phyloP scores from a whole-genome alignment of 345 rosid species.

The Syzygium aromaticum region DNA sequence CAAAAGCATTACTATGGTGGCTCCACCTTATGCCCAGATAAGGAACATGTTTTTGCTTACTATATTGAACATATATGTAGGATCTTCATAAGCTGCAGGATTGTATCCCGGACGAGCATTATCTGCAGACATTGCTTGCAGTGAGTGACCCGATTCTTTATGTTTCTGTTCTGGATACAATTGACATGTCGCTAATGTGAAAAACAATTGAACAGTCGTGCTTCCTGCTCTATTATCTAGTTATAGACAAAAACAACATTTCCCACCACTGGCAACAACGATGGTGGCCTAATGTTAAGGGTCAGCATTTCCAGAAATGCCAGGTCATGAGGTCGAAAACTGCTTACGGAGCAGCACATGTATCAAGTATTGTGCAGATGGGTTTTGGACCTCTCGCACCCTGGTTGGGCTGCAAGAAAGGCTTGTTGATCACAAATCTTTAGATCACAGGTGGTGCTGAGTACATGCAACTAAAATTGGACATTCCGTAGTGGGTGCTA shows the following conservation, averaged over 20 bases:
- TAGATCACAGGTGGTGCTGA: not conserved
- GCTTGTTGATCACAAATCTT: not conserved
- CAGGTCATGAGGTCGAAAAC: not conserved
- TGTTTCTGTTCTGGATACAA: not conserved
- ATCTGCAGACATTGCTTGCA: conserved; percentile 14
- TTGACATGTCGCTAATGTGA: not conserved
- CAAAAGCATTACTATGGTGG: not conserved
- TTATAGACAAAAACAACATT: not conserved
- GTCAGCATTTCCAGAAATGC: not conserved
- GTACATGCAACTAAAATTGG: not conserved
- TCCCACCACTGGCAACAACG: not conserved
- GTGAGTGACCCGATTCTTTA: conserved; percentile 1
- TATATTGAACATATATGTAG: not conserved
- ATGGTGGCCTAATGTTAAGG: not conserved
- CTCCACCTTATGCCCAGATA: not conserved
- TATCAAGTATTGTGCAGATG: not conserved
- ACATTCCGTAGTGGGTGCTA: not conserved
- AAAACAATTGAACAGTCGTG: not conserved
- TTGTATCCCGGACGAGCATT: conserved; percentile 20
- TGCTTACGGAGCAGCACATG: not conserved
- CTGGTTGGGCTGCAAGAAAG: not conserved
- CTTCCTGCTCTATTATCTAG: not conserved
- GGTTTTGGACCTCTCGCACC: not conserved
- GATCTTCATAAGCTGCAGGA: not conserved
- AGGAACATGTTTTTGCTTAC: not conserved